Base-by-base conservation (phyloP, 2,329 filamentous ascomycete species). In the Microcyclospora tardicrescens region DNA sequence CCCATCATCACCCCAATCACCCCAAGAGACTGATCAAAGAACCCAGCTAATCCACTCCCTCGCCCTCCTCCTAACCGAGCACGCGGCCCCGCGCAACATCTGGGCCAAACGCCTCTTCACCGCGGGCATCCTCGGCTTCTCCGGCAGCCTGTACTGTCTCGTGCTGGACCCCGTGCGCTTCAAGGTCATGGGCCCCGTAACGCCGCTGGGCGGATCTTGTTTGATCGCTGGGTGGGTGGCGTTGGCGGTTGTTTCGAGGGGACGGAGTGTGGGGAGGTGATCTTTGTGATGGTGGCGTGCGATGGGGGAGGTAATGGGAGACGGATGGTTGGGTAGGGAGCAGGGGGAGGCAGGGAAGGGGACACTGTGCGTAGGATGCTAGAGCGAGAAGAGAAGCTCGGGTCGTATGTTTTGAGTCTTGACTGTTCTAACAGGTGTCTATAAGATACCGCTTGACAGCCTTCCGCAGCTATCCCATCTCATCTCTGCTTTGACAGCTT, bases 71-170 rank as follows among this genome's bases (percentile, higher is more conserved):
- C 60, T 79, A 14, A 66, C 73, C 4, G 59, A 68, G 12, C 61
- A 65, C 37, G 62, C 63, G 6, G 66, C 67, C 2, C 73, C 74
- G 10, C 52, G 53, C 36, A 72, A 68, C 27, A 50, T 76, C 15
- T 75, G 76, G 13, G 70, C 71, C 37, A 60, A 57, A 35, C 38
- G 60, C 2, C 61, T 79, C n/a, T 72, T 81, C 54, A 71, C 72
- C 0, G 73, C 73, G 0, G 77, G 78, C 37, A 80, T 81, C 64
- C 73, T 73, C 3, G 69, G 79, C 66, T 81, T 81, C 59, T 74
- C 69, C 42, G 78, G 78, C 2, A 74, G 69, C 52, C 69, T 82
- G 46, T 82, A 82, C 55, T 63, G 75, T 9, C 65, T 81, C 9
- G 66, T 73, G 0, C 61, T 81, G n/a, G 71, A 79, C 57, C 71